Conservation (phyloP, 176 grass and related monocot species). For the Oryza coarctata region DNA sequence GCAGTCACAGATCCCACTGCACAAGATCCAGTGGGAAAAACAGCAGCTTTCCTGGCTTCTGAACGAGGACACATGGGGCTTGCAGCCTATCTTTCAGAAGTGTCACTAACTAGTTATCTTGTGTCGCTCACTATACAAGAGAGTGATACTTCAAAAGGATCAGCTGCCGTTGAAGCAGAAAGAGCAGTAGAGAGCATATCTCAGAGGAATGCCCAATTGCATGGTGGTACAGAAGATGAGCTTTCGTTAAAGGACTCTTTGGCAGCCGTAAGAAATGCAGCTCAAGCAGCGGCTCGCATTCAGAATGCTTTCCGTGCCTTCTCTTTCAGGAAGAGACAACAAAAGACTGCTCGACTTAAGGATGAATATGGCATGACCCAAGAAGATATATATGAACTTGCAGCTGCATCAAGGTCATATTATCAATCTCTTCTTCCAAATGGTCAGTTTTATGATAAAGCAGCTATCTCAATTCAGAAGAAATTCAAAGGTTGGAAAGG, state of each 20-base stretch:
- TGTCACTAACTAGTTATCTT: constrained; percentile 78
- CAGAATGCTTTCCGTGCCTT: constrained; percentile 93
- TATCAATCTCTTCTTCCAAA: constrained; percentile 37
- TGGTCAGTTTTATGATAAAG: constrained; percentile 75
- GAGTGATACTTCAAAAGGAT: constrained; percentile 61
- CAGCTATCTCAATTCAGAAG: constrained; percentile 95
- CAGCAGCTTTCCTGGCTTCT: constrained; percentile 91
- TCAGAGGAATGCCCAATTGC: constrained; percentile 50
- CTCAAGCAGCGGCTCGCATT: constrained; percentile 93
- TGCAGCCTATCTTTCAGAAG: constrained; percentile 90
- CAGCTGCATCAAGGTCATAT: constrained; percentile 62
- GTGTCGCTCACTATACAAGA: constrained; percentile 69
- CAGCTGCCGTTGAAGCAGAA: constrained; percentile 65
- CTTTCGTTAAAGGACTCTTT: constrained; percentile 90
- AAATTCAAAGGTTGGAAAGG: constrained; percentile 95
- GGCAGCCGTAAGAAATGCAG: constrained; percentile 90
- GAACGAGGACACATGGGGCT: constrained; percentile 72
- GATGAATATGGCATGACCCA: constrained; percentile 93
- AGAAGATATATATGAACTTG: constrained; percentile 85
- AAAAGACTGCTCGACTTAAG: constrained; percentile 44
- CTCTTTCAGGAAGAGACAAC: constrained; percentile 85
- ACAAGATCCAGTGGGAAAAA: constrained; percentile 91
- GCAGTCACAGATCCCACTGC: constrained; percentile 89
- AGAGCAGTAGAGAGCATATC: constrained; percentile 70
- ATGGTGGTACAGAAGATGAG: constrained; percentile 75